These are phyloP conservation scores for Laburnicola sp. DNA, from an alignment of 2,329 filamentous ascomycete species.

Conservation along the genomic window DNA sequence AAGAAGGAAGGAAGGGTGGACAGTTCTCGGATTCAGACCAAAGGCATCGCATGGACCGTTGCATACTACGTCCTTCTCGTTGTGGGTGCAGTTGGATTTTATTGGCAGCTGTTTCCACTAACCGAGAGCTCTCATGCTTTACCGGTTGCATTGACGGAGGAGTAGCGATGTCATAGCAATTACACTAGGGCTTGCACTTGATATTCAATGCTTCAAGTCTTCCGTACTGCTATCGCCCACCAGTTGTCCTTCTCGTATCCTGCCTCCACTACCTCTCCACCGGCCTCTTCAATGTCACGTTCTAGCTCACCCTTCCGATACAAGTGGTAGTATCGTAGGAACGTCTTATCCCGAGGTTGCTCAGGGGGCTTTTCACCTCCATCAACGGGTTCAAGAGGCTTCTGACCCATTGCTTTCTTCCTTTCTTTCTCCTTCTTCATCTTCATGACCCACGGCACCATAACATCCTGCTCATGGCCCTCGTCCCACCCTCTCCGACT, in stretches of 20 bases:
- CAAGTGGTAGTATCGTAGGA: slow-evolving; percentile 91
- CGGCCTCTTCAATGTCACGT: slow-evolving; percentile 71
- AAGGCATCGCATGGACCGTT: slow-evolving; percentile 66
- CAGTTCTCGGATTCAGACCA: slow-evolving; percentile 29
- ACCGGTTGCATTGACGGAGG: slow-evolving; percentile 24
- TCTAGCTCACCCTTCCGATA: slow-evolving; percentile 88
- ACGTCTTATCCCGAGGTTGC: slow-evolving; percentile 59
- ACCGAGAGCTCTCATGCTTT: slow-evolving; percentile 66
- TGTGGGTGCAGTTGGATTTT: slow-evolving; percentile 72
- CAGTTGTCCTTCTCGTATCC: slow-evolving; percentile 98
- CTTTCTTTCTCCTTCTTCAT: slow-evolving; percentile 42
- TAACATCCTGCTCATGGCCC: slow-evolving; percentile 81
- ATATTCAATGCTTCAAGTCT: background rate
- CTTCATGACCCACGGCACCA: slow-evolving; percentile 90
- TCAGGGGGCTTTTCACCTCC: slow-evolving; percentile 29
- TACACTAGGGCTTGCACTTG: background rate
- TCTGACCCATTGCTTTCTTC: slow-evolving; percentile 17
- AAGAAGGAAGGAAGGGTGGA: slow-evolving; percentile 45
- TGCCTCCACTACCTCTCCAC: slow-evolving; percentile 73
- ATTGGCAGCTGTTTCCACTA: slow-evolving; percentile 68
- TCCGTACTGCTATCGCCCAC: slow-evolving; percentile 72
- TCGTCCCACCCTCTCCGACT: slow-evolving; percentile 90
- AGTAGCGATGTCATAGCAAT: slow-evolving; percentile 5
- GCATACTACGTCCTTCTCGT: slow-evolving; percentile 79
- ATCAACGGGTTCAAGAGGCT: slow-evolving; percentile 6